Conservation (phyloP, 1,139 yeast species). For the Martiniozyma asiatica region DNA sequence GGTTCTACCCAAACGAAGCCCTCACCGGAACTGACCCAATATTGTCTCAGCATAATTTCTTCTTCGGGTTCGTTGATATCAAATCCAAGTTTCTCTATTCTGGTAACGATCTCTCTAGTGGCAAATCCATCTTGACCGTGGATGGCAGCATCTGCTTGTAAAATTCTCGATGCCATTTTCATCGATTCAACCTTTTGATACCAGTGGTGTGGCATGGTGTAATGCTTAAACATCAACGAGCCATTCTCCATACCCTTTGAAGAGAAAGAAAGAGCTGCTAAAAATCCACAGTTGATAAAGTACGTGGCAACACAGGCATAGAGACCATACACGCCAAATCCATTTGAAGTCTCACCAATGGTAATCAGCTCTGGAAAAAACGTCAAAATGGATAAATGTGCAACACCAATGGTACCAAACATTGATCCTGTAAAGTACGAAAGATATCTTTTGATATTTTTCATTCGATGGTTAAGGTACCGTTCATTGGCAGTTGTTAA, state of each 20-base stretch:
- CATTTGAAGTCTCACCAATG: conserved; percentile 21
- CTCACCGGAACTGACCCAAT: conserved; percentile 69
- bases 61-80: conserved; percentile 31
- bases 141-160: conserved; percentile 50
- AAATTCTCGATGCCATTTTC: conserved; percentile 51
- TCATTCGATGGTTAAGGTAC: conserved; percentile 27
- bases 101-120: conserved; percentile 22
- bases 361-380: conserved; percentile 22
- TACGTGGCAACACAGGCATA: conserved; percentile 57
- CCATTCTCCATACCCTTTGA: conserved; percentile 47
- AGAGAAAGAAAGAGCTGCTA: conserved; percentile 44
- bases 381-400: conserved; percentile 27
- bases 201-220: conserved; percentile 57
- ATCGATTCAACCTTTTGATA: conserved; percentile 57
- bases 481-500: conserved; percentile 48
- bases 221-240: conserved; percentile 34
- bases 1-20: conserved; percentile 75
- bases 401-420: conserved; percentile 21
- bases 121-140: conserved; percentile 34
- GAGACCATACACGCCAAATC: conserved; percentile 32
- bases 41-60: conserved; percentile 54
- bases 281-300: conserved; percentile 47
- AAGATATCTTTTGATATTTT: conserved; percentile 16
- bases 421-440: conserved; percentile 26
- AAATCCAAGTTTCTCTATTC: conserved; percentile 22